These are phyloP conservation scores for Chloropicon primus DNA, from an alignment of 139 green algal genomes.

Conservation along the genomic window DNA sequence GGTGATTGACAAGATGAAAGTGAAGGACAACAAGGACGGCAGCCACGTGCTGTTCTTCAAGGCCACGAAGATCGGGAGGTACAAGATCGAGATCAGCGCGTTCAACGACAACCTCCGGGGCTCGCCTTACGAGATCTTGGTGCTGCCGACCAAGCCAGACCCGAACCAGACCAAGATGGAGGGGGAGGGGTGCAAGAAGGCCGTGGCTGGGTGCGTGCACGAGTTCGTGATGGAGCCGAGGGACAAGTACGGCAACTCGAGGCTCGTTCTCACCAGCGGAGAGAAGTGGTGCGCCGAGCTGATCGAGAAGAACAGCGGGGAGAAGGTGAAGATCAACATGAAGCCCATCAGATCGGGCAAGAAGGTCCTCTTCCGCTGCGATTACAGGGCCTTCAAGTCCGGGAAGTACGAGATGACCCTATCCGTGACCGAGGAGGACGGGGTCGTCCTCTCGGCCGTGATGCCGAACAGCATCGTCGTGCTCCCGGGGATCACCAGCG, in stretches of 20 bases:
- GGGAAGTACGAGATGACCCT: background rate
- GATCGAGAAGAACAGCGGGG: background rate
- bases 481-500: background rate
- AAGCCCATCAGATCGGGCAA: background rate
- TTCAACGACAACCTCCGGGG: background rate
- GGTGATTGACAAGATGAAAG: background rate
- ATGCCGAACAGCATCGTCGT: background rate
- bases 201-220: background rate
- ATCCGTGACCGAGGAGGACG: background rate
- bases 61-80: background rate
- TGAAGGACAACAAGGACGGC: background rate
- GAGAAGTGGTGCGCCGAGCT: background rate
- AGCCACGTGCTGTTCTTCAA: background rate
- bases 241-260: background rate
- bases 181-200: background rate
- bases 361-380: background rate
- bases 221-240: background rate
- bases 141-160: background rate
- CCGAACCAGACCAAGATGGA: background rate
- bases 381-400: background rate
- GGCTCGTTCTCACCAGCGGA: background rate
- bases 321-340: background rate
- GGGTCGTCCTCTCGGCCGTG: background rate
- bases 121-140: background rate
- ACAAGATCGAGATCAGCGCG: background rate